These are phyloP conservation scores for Coemansia sp. DNA, from an alignment of 192 early-diverging fungal genomes.

Conservation along the genomic window DNA sequence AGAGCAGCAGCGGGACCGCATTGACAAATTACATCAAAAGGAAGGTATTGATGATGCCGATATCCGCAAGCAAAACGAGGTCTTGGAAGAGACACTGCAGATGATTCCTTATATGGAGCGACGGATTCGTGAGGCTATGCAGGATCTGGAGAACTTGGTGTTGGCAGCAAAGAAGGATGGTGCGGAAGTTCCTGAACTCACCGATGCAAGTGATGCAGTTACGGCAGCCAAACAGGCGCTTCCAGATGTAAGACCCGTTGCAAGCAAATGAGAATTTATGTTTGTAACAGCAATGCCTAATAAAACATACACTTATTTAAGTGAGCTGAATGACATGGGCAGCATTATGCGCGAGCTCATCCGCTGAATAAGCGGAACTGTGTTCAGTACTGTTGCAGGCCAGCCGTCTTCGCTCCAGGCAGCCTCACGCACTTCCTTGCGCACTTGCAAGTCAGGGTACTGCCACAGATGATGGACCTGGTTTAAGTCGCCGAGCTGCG, in stretches of 20 bases:
- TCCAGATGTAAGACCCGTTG: neutral
- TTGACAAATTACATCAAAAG: slow-evolving; percentile 18
- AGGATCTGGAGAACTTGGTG: slow-evolving; percentile 43
- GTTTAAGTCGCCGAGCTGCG: slow-evolving; percentile 83
- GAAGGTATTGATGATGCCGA: slow-evolving; percentile 32
- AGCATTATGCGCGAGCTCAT: slow-evolving; percentile 81
- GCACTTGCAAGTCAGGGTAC: slow-evolving; percentile 82
- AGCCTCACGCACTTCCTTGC: slow-evolving; percentile 85
- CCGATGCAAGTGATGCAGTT: slow-evolving; percentile 5
- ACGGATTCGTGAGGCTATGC: slow-evolving; percentile 30
- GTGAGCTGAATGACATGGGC: slow-evolving; percentile 73
- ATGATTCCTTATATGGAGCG: slow-evolving; percentile 52
- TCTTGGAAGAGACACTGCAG: slow-evolving; percentile 43
- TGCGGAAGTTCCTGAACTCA: slow-evolving; percentile 2
- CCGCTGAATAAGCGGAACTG: slow-evolving; percentile 73
- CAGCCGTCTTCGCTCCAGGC: slow-evolving; percentile 94
- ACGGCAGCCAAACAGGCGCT: slow-evolving; percentile 1
- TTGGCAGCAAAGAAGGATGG: slow-evolving; percentile 3
- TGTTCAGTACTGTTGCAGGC: slow-evolving; percentile 89
- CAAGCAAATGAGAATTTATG: neutral
- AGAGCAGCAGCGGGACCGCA: slow-evolving; percentile 19
- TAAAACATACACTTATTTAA: slow-evolving; percentile 49
- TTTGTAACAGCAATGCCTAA: neutral
- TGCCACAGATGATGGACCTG: slow-evolving; percentile 92
- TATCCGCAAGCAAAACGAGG: slow-evolving; percentile 52